Evolutionary conservation across 108 stramenopile genomes (phyloP).

Genomic region (Pseudonitzschia multiseries): DNA sequence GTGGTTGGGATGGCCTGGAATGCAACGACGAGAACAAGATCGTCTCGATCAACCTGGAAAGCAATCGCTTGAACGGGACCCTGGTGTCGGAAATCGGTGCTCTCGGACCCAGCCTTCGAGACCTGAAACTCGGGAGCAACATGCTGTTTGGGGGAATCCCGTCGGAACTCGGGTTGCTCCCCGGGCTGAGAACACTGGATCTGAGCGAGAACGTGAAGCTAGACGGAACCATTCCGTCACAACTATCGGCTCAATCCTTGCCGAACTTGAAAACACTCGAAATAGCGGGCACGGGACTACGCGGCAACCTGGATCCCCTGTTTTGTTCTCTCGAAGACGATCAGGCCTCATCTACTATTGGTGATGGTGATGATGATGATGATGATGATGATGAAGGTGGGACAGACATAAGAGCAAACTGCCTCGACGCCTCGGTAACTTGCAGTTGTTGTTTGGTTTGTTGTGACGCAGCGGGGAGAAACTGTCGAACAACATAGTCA

Average conservation of each 20-base stretch:
- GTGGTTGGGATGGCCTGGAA: background rate
- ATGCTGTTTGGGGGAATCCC: background rate
- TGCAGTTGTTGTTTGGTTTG: constrained; percentile 24
- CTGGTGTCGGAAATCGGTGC: constrained; percentile 5
- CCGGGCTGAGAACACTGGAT: background rate
- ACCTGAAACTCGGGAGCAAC: background rate
- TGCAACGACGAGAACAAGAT: constrained; percentile 3
- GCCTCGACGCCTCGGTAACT: constrained; percentile 1
- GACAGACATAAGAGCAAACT: constrained; percentile 13
- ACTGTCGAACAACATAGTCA: constrained; percentile 5
- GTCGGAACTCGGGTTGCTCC: constrained; percentile 11
- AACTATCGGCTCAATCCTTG: background rate
- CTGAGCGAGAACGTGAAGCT: background rate
- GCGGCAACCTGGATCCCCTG: constrained; percentile 7
- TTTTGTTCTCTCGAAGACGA: constrained; percentile 1
- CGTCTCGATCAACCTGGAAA: background rate
- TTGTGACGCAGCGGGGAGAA: constrained; percentile 18
- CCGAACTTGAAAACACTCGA: background rate
- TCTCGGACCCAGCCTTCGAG: background rate
- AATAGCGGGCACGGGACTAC: constrained; percentile 14
- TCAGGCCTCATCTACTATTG: background rate
- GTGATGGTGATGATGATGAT: no score
- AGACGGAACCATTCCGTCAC: background rate
- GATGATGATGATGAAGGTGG: no score
- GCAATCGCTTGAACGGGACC: constrained; percentile 3